Percentiles rank a stretch among this genome's conserved stretches.
Evolutionary conservation across 2,329 filamentous ascomycete species (phyloP).

Genomic region (Hansfordia pulvinata): DNA sequence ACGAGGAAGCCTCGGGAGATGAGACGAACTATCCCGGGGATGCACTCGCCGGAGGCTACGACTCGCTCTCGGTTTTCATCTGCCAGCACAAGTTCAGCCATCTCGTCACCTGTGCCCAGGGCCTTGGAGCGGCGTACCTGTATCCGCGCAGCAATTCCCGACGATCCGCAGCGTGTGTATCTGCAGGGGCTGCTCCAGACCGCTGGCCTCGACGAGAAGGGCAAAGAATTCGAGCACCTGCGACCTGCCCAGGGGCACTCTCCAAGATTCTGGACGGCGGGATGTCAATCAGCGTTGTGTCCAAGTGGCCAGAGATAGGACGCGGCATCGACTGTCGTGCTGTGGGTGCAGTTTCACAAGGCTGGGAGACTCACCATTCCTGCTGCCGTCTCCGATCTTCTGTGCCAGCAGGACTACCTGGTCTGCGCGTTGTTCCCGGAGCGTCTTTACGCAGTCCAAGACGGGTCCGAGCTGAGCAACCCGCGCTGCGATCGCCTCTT

Average conservation of each 20-base stretch:
- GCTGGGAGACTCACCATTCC: conserved; percentile 31
- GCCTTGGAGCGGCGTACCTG: conserved; percentile 25
- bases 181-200: conserved; percentile 26
- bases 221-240: conserved; percentile 44
- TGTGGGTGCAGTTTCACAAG: too few relatives aligned
- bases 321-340: too few relatives aligned
- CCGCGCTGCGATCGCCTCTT: conserved; percentile 9
- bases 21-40: too few relatives aligned
- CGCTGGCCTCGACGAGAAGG: conserved; percentile 24
- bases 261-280: conserved; percentile 33
- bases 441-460: conserved; percentile 21
- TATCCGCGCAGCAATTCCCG: conserved; percentile 51
- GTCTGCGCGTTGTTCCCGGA: conserved; percentile 24
- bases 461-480: conserved; percentile 20
- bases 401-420: conserved; percentile 33
- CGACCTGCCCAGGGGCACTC: conserved; percentile 41
- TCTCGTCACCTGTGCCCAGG: too few relatives aligned
- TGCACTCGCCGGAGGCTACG: conserved; percentile 31
- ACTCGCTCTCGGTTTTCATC: conserved; percentile 47
- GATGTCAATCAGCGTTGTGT: conserved; percentile 5
- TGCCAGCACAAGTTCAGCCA: too few relatives aligned
- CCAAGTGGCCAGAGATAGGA: background rate
- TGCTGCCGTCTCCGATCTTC: conserved; percentile 39
- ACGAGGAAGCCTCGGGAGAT: conserved; percentile 33
- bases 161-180: conserved; percentile 42